These are phyloP conservation scores for Nemania sp. DNA, from an alignment of 2,329 filamentous ascomycete species.

Conservation along the genomic window DNA sequence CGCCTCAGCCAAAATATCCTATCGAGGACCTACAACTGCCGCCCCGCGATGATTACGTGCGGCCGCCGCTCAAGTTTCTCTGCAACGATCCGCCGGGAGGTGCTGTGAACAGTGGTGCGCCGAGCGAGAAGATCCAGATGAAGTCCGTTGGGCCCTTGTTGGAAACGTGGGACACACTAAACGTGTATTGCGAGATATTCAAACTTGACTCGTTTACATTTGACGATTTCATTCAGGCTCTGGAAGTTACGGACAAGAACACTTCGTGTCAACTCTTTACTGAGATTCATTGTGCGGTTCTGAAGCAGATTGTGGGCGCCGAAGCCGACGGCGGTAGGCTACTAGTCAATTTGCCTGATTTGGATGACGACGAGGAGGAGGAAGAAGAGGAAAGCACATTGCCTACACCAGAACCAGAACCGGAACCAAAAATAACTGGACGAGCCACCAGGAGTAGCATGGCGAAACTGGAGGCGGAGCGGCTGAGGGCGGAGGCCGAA, in stretches of 20 bases:
- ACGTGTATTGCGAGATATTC: conserved; percentile 96
- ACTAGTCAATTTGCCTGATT: conserved; percentile 75
- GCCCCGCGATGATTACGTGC: conserved; percentile 65
- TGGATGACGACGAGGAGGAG: conserved; percentile 70
- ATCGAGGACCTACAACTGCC: conserved; percentile 90
- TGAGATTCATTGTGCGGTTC: conserved; percentile 87
- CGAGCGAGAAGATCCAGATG: conserved; percentile 71
- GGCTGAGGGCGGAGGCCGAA: conserved; percentile 63
- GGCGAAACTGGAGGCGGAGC: conserved; percentile 77
- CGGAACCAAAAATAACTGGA: conserved; percentile 64
- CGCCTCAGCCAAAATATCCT: conserved; percentile 86
- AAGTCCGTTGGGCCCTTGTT: conserved; percentile 83
- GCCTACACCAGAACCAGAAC: conserved; percentile 70
- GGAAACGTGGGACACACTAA: conserved; percentile 95
- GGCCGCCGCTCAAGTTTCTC: conserved; percentile 79
- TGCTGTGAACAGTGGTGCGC: conserved; percentile 50
- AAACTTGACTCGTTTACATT: conserved; percentile 96
- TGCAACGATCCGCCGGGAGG: conserved; percentile 65
- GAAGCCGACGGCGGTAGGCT: conserved; percentile 78
- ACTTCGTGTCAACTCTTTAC: conserved; percentile 82
- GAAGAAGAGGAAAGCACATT: conserved; percentile 59
- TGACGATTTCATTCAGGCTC: conserved; percentile 90
- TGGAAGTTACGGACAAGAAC: conserved; percentile 76
- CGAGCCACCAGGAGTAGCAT: conserved; percentile 86
- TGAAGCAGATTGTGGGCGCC: conserved; percentile 82